Evolutionary conservation across 2,329 filamentous ascomycete species (phyloP), one percentile per base, ranked within the genome.

Genomic region (Beauveria sp.): DNA sequence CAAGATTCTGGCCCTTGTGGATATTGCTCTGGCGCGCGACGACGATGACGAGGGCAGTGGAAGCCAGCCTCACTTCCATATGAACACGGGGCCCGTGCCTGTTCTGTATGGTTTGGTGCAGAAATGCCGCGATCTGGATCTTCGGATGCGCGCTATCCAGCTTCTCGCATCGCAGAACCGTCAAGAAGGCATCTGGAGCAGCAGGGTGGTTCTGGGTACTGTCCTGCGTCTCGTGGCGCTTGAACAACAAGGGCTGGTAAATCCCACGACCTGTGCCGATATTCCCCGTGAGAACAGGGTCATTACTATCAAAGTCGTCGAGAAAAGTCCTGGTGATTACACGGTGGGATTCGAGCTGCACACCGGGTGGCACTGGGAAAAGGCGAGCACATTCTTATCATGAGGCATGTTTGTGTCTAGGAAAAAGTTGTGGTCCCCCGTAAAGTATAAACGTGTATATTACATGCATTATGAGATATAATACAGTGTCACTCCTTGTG

Each of bases 141-240:
- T 63, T 7, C 61, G 61, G 1, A n/a, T n/a, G 47, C 56, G 51
- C 14, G 61, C 61, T 0, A 38, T 59, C 3, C 51, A 18, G 26
- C 26, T 63, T n/a, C 47, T 63, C 18, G 45, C 51, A 14, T 55
- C 51, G n/a, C 57, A 55, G 16, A 52, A 30, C 4, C 30, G 56
- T 5, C 57, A 55, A 24, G 61, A 63, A 47, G 61, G 61, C n/a
- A 50, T 63, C 4, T 63, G 61, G 61, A 60, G 56, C 38, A 60
- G 51, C 20, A 50, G 45, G 12, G 52, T 59, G 43, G 52, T 60
- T 14, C 20, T 58, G 8, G 56, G 51, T 10, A 24, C 56, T 12
- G 56, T 53, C 6, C 7, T 55, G 45, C 47, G 34, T 10, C 18
- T 56, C 12, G 46, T 63, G 24, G 61, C 56, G 3, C 55, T 56